Percentiles rank a stretch among this genome's conserved stretches.
These are phyloP conservation scores for Acrodontium crateriforme DNA, from an alignment of 2,329 filamentous ascomycete genomes.

Conservation along the genomic window DNA sequence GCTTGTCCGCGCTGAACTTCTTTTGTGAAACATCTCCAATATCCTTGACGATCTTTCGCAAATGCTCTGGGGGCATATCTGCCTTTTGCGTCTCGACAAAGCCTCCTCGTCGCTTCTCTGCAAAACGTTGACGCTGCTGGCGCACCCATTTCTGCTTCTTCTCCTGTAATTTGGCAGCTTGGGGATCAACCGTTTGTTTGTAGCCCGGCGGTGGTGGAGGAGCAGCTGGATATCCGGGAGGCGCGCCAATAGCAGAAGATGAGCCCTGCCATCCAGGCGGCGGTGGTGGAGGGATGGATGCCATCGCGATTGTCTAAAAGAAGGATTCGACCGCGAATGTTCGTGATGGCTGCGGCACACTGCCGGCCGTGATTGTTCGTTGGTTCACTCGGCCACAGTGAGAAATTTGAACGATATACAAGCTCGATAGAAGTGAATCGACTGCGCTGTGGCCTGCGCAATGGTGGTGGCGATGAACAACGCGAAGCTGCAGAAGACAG, in stretches of 20 bases:
- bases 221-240: conserved; percentile 36
- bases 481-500: neutral
- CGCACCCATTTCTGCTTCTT: conserved; percentile 99
- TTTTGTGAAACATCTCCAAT: conserved; percentile 99
- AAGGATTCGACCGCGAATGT: neutral
- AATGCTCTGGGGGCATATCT: conserved; percentile 94
- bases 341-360: conserved; percentile 8
- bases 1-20: conserved; percentile 97
- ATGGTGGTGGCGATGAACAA: conserved; percentile 6
- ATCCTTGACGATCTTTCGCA: conserved; percentile 95
- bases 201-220: conserved; percentile 72
- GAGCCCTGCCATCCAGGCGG: conserved; percentile 49
- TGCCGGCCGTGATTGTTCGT: conserved; percentile 7
- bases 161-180: conserved; percentile 86
- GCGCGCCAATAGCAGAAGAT: conserved; percentile 28
- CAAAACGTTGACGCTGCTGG: conserved; percentile 78
- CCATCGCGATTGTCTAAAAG: conserved; percentile 30
- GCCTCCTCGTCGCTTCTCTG: conserved; percentile 90
- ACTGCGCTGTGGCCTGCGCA: conserved; percentile 20
- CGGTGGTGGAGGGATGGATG: conserved; percentile 51
- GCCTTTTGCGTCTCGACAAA: conserved; percentile 98
- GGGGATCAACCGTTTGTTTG: conserved; percentile 64
- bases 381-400: conserved; percentile 1
- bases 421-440: conserved; percentile 1
- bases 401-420: neutral